Base-by-base conservation (phyloP, 139 green algal species). In the Astrephomene gubernaculifera region DNA sequence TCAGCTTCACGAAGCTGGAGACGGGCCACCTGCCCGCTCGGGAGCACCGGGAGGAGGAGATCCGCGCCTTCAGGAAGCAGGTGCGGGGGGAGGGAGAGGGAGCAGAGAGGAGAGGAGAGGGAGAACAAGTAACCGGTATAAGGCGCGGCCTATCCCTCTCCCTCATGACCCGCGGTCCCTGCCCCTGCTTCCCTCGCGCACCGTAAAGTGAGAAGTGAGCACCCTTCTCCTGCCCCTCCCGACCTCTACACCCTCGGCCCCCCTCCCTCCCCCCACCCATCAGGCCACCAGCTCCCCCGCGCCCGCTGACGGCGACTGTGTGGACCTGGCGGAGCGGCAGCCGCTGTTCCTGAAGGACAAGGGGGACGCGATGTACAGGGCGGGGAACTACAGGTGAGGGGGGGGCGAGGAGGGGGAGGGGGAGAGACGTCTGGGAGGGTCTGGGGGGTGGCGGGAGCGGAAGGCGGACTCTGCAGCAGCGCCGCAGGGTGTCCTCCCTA, bases 261-360 rank as follows among this genome's bases (percentile, higher is more conserved):
- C 8, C 22, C 61, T 57, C 49, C 14, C 61, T 39, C 6, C 61
- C 61, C 39, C 24, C 25, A 5, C 68, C 68, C 39, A 1, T 7
- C 39, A 75, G 22, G 17, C 22, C 24, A 38, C 3, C 39, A 9
- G 38, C 19, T 6, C 4, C 8, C 25, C 71, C 43, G 54, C 54
- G 54, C 29, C 29, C 1, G 54, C 2, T 22, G 73, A 68, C 73
- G 49, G 68, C 27, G 90, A 93, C 79, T 83, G 80, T 25, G 39
- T 82, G 2, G 93, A 95, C 71, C 64, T 96, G 45, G 72, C 83
- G 27, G 93, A 96, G 69, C 80, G 92, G 61, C 92, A 96, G 78
- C 94, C 94, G 1, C 87, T 91, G 63, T 96, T 96, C 80, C 82
- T 96, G 24, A 96, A 96, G 81, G 94, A 96, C 88, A 96, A 95